These are phyloP conservation scores for Ascosphaera aggregata DNA, from an alignment of 2,329 filamentous ascomycete species.

Conservation along the genomic window DNA sequence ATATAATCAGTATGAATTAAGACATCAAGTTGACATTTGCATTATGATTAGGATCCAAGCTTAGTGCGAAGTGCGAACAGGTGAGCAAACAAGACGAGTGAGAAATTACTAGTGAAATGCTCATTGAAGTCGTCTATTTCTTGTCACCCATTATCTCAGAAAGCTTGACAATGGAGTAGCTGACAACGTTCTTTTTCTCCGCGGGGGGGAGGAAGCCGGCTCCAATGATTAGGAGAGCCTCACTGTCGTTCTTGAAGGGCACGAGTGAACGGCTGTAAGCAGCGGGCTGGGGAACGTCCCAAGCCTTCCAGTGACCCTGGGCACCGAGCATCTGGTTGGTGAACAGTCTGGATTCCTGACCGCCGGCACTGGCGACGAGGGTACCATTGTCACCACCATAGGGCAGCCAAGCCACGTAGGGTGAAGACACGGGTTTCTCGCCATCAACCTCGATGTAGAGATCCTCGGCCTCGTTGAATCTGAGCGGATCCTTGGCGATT, in stretches of 20 bases:
- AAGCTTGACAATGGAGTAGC: slow-evolving; percentile 1
- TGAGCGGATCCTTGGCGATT: slow-evolving; percentile 22
- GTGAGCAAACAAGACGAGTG: too few relatives aligned
- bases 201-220: not conserved
- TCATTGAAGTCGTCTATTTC: too few relatives aligned
- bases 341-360: not conserved
- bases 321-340: slow-evolving; percentile 1
- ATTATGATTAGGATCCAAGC: too few relatives aligned
- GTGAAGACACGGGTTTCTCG: slow-evolving; percentile 21
- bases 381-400: slow-evolving; percentile 15
- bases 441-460: slow-evolving; percentile 22
- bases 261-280: not conserved
- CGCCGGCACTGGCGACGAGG: not conserved
- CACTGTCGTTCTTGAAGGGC: slow-evolving; percentile 1
- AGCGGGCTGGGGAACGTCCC: slow-evolving; percentile 1
- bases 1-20: too few relatives aligned
- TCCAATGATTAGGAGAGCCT: not conserved
- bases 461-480: slow-evolving; percentile 20
- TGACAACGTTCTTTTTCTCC: not conserved
- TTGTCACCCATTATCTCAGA: slow-evolving; percentile 1
- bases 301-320: not conserved
- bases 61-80: too few relatives aligned
- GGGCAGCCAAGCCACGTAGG: slow-evolving; percentile 29
- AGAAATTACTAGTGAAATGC: too few relatives aligned
- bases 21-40: too few relatives aligned